A percentile compares a stretch with the other conserved stretches of the same genome.
Conservation (phyloP, 495 filamentous ascomycete species). For the Astrothelium macrocarpum region DNA sequence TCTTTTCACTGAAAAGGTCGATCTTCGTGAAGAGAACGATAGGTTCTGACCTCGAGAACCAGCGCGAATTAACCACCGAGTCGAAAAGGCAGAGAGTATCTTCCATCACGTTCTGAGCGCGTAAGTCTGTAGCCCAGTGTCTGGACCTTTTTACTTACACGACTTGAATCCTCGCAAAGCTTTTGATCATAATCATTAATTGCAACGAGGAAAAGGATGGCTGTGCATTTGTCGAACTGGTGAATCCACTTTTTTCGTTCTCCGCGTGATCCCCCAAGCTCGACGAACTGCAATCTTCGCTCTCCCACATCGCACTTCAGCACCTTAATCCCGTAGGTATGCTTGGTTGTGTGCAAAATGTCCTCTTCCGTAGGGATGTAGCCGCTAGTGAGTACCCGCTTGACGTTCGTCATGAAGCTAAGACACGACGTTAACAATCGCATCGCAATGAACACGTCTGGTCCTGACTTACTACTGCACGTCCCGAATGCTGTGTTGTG, state of each 20-base stretch:
- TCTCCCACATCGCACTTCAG: not conserved
- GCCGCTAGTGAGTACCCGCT: not conserved
- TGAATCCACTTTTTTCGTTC: constrained; percentile 3
- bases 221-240: not conserved
- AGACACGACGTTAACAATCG: not conserved
- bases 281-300: not conserved
- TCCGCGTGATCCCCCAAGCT: not conserved
- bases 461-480: not conserved
- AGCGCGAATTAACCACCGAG: not conserved
- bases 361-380: not conserved
- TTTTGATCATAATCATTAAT: not conserved
- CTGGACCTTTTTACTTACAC: not conserved
- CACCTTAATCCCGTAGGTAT: not conserved
- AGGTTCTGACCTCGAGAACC: not conserved
- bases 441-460: not conserved
- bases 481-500: not conserved
- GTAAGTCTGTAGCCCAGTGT: not conserved
- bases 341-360: not conserved
- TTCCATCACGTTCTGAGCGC: not conserved
- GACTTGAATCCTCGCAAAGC: not conserved
- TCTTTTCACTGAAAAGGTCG: not conserved
- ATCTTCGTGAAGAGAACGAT: not conserved
- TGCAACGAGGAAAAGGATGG: not conserved
- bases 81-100: not conserved
- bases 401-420: not conserved